phyloP scores from a whole-genome alignment of 1,139 yeast genomes.

The Hansenula sp. region DNA sequence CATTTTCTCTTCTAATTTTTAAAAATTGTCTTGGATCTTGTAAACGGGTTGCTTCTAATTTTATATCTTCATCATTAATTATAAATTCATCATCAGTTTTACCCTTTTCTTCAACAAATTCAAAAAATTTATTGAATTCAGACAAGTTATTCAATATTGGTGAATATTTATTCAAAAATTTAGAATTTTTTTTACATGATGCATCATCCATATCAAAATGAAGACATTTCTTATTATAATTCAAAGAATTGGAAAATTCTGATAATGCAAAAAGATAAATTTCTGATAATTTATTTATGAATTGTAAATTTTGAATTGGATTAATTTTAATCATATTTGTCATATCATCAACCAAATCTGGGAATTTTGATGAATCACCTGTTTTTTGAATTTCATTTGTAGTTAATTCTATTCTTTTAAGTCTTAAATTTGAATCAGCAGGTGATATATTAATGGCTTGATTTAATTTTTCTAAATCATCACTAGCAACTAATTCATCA shows the following conservation, averaged over 20 bases:
- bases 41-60: slow-evolving; percentile 11
- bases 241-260: slow-evolving; percentile 47
- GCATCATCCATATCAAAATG: slow-evolving; percentile 64
- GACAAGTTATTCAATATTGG: slow-evolving; percentile 11
- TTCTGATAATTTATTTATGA: slow-evolving; percentile 29
- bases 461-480: slow-evolving; percentile 12
- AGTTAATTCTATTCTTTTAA: slow-evolving; percentile 27
- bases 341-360: slow-evolving; percentile 19
- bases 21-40: slow-evolving; percentile 8
- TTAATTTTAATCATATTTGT: slow-evolving; percentile 14
- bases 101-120: slow-evolving; percentile 31
- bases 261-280: slow-evolving; percentile 45
- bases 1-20: slow-evolving; percentile 21
- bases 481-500: slow-evolving; percentile 8
- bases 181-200: slow-evolving; percentile 47
- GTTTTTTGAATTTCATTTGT: slow-evolving; percentile 12
- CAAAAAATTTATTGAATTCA: slow-evolving; percentile 24
- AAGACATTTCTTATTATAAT: slow-evolving; percentile 53
- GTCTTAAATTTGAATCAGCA: slow-evolving; percentile 23
- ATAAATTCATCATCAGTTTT: slow-evolving; percentile 13
- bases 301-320: slow-evolving; percentile 10
- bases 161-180: slow-evolving; percentile 44
- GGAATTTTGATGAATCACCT: slow-evolving; percentile 9
- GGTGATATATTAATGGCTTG: slow-evolving; percentile 25
- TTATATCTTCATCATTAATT: slow-evolving; percentile 19